Conservation (phyloP, 805 yeast species). For the Candida yuanshanica region DNA sequence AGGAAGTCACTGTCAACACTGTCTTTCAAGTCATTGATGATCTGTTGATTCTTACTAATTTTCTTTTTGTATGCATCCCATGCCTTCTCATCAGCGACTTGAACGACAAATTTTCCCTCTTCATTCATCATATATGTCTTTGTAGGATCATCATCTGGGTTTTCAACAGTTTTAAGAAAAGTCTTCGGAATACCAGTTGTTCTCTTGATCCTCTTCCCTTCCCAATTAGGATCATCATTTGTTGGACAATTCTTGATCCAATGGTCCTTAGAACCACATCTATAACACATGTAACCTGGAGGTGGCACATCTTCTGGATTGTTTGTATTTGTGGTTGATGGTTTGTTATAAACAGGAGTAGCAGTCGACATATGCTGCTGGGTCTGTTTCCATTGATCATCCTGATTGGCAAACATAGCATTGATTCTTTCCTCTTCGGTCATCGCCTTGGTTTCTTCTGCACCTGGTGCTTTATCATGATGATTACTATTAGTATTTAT, state of each 20-base stretch:
- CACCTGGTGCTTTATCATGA: slow-evolving; percentile 9
- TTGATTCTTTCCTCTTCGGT: slow-evolving; percentile 86
- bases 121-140: slow-evolving; percentile 79
- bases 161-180: slow-evolving; percentile 79
- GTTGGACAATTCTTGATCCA: slow-evolving; percentile 97
- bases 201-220: slow-evolving; percentile 82
- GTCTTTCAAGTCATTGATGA: slow-evolving; percentile 24
- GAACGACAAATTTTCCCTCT: slow-evolving; percentile 92
- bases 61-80: slow-evolving; percentile 85
- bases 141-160: slow-evolving; percentile 62
- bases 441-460: slow-evolving; percentile 35
- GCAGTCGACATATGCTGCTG: slow-evolving; percentile 88
- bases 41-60: slow-evolving; percentile 19
- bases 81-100: slow-evolving; percentile 88
- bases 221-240: slow-evolving; percentile 87
- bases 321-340: slow-evolving; percentile 21
- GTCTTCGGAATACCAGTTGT: slow-evolving; percentile 98
- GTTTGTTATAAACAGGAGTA: slow-evolving; percentile 61
- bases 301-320: slow-evolving; percentile 77
- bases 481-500: slow-evolving; percentile 7
- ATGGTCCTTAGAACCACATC: slow-evolving; percentile 94
- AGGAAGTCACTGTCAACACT: slow-evolving; percentile 49
- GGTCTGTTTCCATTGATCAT: slow-evolving; percentile 91
- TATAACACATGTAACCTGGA: slow-evolving; percentile 90
- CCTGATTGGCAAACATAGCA: slow-evolving; percentile 89